Conservation (phyloP, 2,329 filamentous ascomycete species). For the Polychaeton citri region DNA sequence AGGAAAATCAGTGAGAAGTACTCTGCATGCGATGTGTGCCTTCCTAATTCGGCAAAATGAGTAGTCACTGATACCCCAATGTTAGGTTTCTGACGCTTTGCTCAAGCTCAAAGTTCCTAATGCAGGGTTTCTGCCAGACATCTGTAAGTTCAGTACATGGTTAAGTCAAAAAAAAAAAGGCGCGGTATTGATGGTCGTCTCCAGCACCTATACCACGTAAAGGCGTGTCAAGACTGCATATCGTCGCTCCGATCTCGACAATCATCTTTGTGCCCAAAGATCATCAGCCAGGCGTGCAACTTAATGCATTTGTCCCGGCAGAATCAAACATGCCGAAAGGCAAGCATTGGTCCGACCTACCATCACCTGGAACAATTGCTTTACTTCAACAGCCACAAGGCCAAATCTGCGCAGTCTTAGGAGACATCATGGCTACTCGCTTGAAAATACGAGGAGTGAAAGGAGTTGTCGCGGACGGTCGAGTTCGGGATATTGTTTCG, state of each 20-base stretch:
- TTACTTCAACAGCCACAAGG: constrained; percentile 52
- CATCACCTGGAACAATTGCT: constrained; percentile 46
- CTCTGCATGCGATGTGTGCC: constrained; percentile 20
- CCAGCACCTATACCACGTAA: constrained; percentile 9
- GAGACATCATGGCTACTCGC: constrained; percentile 62
- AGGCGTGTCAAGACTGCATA: constrained; percentile 3
- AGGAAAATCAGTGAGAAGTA: constrained; percentile 6
- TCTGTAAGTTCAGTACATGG: constrained; percentile 27
- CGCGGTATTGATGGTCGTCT: neutral
- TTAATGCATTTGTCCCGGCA: constrained; percentile 5
- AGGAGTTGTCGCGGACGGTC: constrained; percentile 53
- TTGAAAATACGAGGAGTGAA: constrained; percentile 50
- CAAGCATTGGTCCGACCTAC: constrained; percentile 57
- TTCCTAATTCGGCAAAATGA: neutral
- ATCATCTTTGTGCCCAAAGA: constrained; percentile 49
- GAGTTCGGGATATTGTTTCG: constrained; percentile 47
- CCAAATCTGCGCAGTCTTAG: constrained; percentile 57
- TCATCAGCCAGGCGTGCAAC: constrained; percentile 23
- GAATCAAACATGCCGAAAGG: constrained; percentile 42
- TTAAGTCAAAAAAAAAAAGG: neutral
- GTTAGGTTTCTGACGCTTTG: constrained; percentile 56
- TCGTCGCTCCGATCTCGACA: constrained; percentile 45
- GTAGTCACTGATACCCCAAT: neutral
- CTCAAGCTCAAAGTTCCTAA: constrained; percentile 54
- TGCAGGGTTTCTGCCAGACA: constrained; percentile 54